These are phyloP conservation scores for Thyridium curvatum DNA, from an alignment of 2,329 filamentous ascomycete genomes.

Conservation along the genomic window DNA sequence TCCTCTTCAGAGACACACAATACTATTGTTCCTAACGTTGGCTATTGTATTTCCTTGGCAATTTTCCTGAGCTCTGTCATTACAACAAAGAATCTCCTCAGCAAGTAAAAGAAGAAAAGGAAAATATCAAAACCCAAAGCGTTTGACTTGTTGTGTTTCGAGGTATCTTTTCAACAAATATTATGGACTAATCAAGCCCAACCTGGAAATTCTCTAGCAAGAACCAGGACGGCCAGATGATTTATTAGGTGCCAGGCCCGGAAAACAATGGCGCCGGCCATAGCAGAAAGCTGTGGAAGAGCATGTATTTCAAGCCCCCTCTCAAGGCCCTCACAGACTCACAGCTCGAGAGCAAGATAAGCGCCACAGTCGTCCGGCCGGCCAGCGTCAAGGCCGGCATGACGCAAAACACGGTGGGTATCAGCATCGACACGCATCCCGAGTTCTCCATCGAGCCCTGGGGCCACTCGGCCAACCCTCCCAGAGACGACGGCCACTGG, in stretches of 20 bases:
- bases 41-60: too few species aligned
- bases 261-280: conserved; percentile 4
- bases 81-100: too few species aligned
- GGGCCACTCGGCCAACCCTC: conserved; percentile 7
- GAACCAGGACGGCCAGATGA: conserved; percentile 5
- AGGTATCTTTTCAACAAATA: too few species aligned
- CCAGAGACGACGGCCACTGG: conserved; percentile 9
- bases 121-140: too few species aligned
- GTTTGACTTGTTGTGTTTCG: too few species aligned
- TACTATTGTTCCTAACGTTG: too few species aligned
- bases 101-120: too few species aligned
- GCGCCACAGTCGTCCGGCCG: background rate
- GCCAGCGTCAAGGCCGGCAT: too few species aligned
- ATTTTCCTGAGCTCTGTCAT: too few species aligned
- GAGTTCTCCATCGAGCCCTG: conserved; percentile 2
- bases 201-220: conserved; percentile 1
- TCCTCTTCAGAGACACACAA: too few species aligned
- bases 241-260: conserved; percentile 5
- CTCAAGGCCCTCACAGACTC: conserved; percentile 4
- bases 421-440: background rate
- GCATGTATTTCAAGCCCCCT: conserved; percentile 16
- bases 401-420: background rate
- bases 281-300: conserved; percentile 3
- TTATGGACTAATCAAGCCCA: too few species aligned
- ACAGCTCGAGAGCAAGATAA: conserved; percentile 1